Base-by-base conservation (phyloP, 345 rosid species). In the Camelina sativa region DNA sequence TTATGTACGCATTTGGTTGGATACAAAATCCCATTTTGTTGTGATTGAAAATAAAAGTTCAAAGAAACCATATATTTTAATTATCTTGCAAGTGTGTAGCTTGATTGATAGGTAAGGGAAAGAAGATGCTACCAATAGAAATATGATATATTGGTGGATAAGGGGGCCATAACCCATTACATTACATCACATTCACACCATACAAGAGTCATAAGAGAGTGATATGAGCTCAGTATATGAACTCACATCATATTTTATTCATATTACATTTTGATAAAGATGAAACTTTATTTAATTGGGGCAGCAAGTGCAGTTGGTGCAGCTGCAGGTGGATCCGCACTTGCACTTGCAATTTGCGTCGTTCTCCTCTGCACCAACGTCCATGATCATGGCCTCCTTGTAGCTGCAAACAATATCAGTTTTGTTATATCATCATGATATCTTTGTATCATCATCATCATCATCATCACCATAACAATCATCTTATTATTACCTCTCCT, bases 321-420 rank as follows among this genome's bases (percentile, higher is more conserved):
- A 92, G 44, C 81, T 16, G 91, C 98, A 93, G 84, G 30, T 73
- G 43, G 82, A 16, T 17, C 98, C 95, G 68, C 98, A 93, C 87
- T 89, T 86, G 97, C 98, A 93, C 66, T 86, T 77, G 74, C 93
- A 77, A 25, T 48, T 5, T 32, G 54, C 60, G 34, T 67, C 87
- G 1, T 85, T 85, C 58, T 84, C 68, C 82, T 84, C 93, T 1
- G 65, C 71, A 38, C 70, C 61, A 46, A 54, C 55, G 12, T 83
- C 95, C 84, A 85, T 79, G 52, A 59, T 56, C 38, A 84, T 76
- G 5, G 82, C 66, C 67, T 66, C 79, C 67, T 72, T 77, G 75
- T 62, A 75, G 91, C 93, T 88, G 86, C 80, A 65, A 52, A 12
- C 12, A 50, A 77, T 28, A 58, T 51, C 9, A 67, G 6, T 41